phyloP scores from a whole-genome alignment of 2,329 filamentous ascomycete species.

The Aaosphaeria pasadenensis region DNA sequence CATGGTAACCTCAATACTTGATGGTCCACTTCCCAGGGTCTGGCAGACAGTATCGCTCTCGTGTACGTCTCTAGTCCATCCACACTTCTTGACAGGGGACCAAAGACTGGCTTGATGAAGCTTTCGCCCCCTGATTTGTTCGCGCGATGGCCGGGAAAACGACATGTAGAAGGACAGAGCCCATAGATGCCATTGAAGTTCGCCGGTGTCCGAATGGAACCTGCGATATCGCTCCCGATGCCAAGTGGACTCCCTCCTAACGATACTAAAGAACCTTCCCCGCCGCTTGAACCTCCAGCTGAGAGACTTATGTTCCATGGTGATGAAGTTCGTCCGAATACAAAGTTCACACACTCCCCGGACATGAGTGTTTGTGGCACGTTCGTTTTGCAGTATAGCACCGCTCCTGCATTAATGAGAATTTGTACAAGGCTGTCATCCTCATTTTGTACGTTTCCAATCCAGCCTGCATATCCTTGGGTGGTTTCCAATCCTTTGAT shows the following conservation, averaged over 20 bases:
- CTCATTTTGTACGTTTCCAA: slow-evolving; percentile 13
- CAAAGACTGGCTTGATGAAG: neutral
- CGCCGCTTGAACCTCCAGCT: slow-evolving; percentile 61
- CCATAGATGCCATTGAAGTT: slow-evolving; percentile 59
- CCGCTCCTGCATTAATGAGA: slow-evolving; percentile 36
- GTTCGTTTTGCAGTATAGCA: slow-evolving; percentile 50
- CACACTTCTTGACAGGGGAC: neutral
- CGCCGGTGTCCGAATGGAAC: slow-evolving; percentile 72
- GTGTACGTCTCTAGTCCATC: neutral
- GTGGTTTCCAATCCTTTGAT: slow-evolving; percentile 54
- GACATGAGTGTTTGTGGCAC: slow-evolving; percentile 41
- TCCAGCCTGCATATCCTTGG: slow-evolving; percentile 50
- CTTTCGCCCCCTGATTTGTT: neutral
- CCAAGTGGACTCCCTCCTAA: slow-evolving; percentile 56
- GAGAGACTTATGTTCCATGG: slow-evolving; percentile 57
- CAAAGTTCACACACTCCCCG: slow-evolving; percentile 53
- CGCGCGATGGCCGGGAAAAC: neutral
- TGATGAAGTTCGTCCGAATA: slow-evolving; percentile 58
- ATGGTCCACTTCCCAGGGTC: neutral
- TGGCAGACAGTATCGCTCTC: neutral
- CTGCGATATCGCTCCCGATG: slow-evolving; percentile 59
- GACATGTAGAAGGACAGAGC: slow-evolving; percentile 12
- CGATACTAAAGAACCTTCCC: slow-evolving; percentile 57
- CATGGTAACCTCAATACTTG: neutral
- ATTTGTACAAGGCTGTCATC: slow-evolving; percentile 20